phyloP scores from a whole-genome alignment of 1,139 yeast species.

The Chernovozyma sophiae-reginae region DNA sequence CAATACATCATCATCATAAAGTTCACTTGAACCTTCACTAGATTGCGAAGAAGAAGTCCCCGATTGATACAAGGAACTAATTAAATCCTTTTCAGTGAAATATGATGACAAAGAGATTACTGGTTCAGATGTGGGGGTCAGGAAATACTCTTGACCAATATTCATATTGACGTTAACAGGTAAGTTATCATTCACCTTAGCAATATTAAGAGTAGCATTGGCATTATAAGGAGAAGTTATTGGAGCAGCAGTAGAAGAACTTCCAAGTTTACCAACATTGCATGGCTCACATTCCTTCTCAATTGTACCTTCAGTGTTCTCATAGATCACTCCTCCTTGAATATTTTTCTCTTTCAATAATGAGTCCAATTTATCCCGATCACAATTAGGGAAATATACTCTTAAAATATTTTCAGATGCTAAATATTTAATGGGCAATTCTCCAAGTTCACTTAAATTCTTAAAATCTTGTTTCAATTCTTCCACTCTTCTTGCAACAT shows the following conservation, averaged over 20 bases:
- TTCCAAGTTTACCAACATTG: not conserved
- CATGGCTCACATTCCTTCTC: not conserved
- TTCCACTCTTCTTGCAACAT: constrained; percentile 31
- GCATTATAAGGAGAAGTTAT: not conserved
- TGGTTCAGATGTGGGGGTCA: not conserved
- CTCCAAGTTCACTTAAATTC: constrained; percentile 43
- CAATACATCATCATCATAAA: constrained; percentile 17
- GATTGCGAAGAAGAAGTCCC: constrained; percentile 4
- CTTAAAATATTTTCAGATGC: constrained; percentile 33
- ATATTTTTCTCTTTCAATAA: constrained; percentile 49
- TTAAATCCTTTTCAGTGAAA: constrained; percentile 19
- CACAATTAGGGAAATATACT: constrained; percentile 58
- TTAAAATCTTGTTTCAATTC: constrained; percentile 33
- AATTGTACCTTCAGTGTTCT: constrained; percentile 14
- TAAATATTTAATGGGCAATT: constrained; percentile 43
- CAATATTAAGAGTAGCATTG: not conserved
- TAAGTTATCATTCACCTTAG: not conserved
- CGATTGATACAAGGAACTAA: constrained; percentile 15
- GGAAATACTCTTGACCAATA: not conserved
- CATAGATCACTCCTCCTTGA: constrained; percentile 45
- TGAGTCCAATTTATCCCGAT: constrained; percentile 44
- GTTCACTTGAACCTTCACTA: constrained; percentile 4
- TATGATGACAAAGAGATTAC: constrained; percentile 1
- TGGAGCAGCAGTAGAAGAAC: not conserved
- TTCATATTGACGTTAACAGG: not conserved